Conservation (phyloP, 2,329 filamentous ascomycete species). For the Ceratocystis cacaofunesta region DNA sequence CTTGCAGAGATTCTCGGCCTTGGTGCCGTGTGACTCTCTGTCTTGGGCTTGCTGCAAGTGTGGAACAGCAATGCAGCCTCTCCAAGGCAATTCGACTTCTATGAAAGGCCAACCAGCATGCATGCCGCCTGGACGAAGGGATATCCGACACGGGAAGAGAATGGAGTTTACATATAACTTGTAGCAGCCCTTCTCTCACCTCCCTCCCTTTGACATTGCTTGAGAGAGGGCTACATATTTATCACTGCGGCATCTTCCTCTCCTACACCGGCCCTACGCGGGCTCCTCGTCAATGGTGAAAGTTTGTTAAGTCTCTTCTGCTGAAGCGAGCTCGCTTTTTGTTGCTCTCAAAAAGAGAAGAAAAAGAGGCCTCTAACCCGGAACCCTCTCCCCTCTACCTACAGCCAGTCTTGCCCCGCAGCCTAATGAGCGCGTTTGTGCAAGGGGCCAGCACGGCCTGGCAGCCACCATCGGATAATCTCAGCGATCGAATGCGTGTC, state of each 20-base stretch:
- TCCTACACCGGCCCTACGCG: not conserved
- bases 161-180: not conserved
- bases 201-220: not conserved
- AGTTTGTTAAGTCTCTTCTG: not conserved
- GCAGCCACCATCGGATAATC: constrained; percentile 11
- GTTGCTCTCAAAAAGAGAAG: not conserved
- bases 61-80: not conserved
- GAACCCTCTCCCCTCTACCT: not conserved
- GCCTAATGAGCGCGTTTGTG: constrained; percentile 13
- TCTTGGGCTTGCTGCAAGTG: not conserved
- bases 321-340: not conserved
- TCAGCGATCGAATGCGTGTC: constrained; percentile 15
- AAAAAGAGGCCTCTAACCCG: not conserved
- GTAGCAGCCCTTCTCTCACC: not conserved
- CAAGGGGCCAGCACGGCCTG: not conserved
- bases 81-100: not conserved
- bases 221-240: not conserved
- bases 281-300: not conserved
- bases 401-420: not conserved
- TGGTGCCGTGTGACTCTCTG: not conserved
- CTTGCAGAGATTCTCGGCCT: not conserved
- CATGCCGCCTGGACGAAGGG: not conserved
- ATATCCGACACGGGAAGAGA: not conserved
- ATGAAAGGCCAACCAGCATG: not conserved
- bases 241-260: not conserved